A percentile compares a stretch with the other conserved stretches of the same genome.
Conservation (phyloP, 768 basidiomycete genomes). For the Russula abietina region DNA sequence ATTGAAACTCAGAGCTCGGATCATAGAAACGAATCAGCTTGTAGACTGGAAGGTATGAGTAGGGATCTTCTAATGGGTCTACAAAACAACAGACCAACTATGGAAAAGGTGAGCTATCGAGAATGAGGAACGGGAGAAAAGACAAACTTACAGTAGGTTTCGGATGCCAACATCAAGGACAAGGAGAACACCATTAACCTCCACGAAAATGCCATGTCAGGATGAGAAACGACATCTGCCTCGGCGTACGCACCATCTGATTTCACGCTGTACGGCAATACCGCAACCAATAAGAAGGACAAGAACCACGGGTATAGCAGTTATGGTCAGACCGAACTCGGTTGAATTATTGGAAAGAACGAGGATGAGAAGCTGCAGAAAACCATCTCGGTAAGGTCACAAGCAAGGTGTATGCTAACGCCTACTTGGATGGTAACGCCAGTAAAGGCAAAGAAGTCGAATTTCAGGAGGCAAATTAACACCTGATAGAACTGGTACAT, state of each 20-base stretch:
- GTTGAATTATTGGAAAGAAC: conserved; percentile 58
- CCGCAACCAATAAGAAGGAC: conserved; percentile 58
- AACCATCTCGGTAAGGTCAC: neutral
- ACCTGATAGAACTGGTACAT: conserved; percentile 90
- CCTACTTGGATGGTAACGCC: conserved; percentile 84
- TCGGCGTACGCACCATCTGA: conserved; percentile 55
- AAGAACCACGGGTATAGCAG: conserved; percentile 77
- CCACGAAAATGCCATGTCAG: conserved; percentile 5
- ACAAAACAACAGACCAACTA: conserved; percentile 9
- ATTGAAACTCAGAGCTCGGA: conserved; percentile 47
- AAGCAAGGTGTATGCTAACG: conserved; percentile 3
- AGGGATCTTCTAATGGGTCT: neutral
- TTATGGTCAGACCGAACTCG: conserved; percentile 77
- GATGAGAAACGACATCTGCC: neutral
- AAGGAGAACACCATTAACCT: conserved; percentile 72
- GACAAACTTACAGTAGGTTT: conserved; percentile 60
- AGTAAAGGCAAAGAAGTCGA: conserved; percentile 83
- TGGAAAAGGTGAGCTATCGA: conserved; percentile 5
- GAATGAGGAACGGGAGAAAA: neutral
- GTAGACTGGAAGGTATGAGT: conserved; percentile 46
- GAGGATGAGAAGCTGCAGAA: conserved; percentile 68
- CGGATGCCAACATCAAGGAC: conserved; percentile 70
- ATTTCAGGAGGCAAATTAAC: conserved; percentile 81
- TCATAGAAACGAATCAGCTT: conserved; percentile 82
- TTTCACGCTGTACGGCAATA: conserved; percentile 70